Base-by-base conservation (phyloP, 169 alveolate genomes). In the Cardiosporidium cionae region DNA sequence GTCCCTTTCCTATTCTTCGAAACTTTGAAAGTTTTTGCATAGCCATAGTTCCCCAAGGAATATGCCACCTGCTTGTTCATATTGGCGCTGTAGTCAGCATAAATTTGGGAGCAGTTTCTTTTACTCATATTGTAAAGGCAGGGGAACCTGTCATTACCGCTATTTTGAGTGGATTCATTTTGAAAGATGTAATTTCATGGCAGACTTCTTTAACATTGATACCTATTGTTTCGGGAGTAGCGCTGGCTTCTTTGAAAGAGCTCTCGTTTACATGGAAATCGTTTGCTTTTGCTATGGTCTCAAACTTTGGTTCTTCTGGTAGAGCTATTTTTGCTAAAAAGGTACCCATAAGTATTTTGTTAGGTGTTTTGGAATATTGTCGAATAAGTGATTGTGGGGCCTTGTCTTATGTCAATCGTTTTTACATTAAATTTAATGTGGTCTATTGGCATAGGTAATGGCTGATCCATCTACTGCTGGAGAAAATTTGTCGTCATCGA, bases 91-190 rank as follows among this genome's bases (percentile, higher is more conserved):
- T 89, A 22, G 78, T 85, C 28, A 75, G 92, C 22, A 87, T 89
- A 92, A 87, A 87, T 22, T 31, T 80, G 0, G 92, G 93, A 2
- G 90, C 92, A 2, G 92, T 87, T 23, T 88, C 93, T 7, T 87
- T 87, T 72, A 87, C 93, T 7, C 94, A 89, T 74, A 89, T 87
- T 23, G 79, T 89, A 52, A 89, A 89, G 70, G 89, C 94, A 32
- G 84, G 85, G 2, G 94, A 89, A 69, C 94, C 94, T 0, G 92
- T 87, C 33, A 44, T 83, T 36, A 87, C 93, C 9, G 92, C 94
- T 7, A 33, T 85, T 28, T 80, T 89, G 23, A 81, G 92, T 2
- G 84, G 78, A n/a, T 22, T 83, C 31, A 9, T 85, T 31, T 73
- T 89, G 62, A 77, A 72, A 27, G 89, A 89, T 62, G 65, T 75